Evolutionary conservation across 2,329 filamentous ascomycete species (phyloP), one percentile per base, ranked within the genome.

Genomic region (Botrytis fabae): DNA sequence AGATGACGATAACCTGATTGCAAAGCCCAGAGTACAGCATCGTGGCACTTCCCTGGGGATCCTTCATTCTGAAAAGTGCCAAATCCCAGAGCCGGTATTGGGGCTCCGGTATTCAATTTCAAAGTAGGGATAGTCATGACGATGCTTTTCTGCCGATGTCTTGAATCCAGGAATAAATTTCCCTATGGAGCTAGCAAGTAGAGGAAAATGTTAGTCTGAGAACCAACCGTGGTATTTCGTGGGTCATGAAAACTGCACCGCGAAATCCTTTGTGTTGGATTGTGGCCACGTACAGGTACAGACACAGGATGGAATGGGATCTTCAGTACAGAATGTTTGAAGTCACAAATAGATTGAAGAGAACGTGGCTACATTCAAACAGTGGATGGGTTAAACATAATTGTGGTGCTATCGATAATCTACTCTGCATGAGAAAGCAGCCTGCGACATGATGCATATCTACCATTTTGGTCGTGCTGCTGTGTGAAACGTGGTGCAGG

Each of bases 1-100:
- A 94, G 86, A 76, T 89, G 86, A 78, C 83, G 83, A 81, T 91
- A 94, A 40, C 91, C 92, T 22, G 89, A 82, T 71, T 87, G 85
- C 76, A 94, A 89, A 54, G 92, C 92, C 72, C 83, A 85, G 75
- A 91, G 86, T 18, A 86, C 83, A 10, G 81, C 81, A 68, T 82
- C 78, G 71, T 85, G 83, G 38, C 86, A 85, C 73, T 86, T 83
- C 40, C 83, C 80, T 66, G 80, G 82, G 6, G 75, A 68, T 10
- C 74, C 73, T 28, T 76, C 75, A n/a, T 76, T 75, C 2, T 76
- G 75, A 70, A 76, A 80, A 28, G 79, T 80, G 12, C 85, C 85
- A 69, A 86, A 84, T 42, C 84, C 85, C 40, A 86, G 79, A 71
- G 84, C 78, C n/a, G 81, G 81, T 32, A 83, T 81, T 69, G 77